Conservation (phyloP, 2,329 filamentous ascomycete genomes). For the Fusarium cyanostomum region DNA sequence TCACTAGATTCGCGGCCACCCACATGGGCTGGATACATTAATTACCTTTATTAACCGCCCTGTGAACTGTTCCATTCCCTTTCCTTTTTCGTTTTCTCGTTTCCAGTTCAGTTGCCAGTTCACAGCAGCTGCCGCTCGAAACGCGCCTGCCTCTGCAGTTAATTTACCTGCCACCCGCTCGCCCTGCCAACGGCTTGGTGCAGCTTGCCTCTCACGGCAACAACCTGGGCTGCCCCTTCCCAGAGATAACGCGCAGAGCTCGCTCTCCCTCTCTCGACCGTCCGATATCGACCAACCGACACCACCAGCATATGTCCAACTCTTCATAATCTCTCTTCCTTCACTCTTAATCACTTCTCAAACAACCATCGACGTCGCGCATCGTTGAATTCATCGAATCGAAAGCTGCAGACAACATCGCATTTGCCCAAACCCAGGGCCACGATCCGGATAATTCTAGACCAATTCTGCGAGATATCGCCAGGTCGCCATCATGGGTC, state of each 20-base stretch:
- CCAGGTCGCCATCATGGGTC: slow-evolving; percentile 46
- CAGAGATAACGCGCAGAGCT: background rate
- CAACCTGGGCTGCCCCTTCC: background rate
- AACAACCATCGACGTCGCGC: background rate
- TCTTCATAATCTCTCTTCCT: slow-evolving; percentile 10
- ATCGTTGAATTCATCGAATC: slow-evolving; percentile 10
- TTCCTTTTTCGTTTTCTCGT: slow-evolving; percentile 15
- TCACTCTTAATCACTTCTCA: slow-evolving; percentile 13
- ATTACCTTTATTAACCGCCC: slow-evolving; percentile 33
- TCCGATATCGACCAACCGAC: background rate
- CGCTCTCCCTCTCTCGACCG: background rate
- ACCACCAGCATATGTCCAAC: slow-evolving; percentile 2
- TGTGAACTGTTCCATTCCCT: background rate
- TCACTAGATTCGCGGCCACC: background rate
- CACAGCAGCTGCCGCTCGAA: slow-evolving; percentile 5
- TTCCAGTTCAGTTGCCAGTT: slow-evolving; percentile 1
- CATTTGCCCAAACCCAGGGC: slow-evolving; percentile 11
- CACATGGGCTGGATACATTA: slow-evolving; percentile 3
- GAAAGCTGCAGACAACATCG: background rate
- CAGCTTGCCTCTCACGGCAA: background rate
- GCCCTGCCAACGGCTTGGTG: slow-evolving; percentile 19
- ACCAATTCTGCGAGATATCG: slow-evolving; percentile 13
- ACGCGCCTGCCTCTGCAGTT: slow-evolving; percentile 30
- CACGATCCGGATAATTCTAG: slow-evolving; percentile 3
- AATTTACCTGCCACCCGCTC: slow-evolving; percentile 36